Evolutionary conservation across 2,329 filamentous ascomycete species (phyloP), one percentile per base, ranked within the genome.

Genomic region (Alternaria sp.): DNA sequence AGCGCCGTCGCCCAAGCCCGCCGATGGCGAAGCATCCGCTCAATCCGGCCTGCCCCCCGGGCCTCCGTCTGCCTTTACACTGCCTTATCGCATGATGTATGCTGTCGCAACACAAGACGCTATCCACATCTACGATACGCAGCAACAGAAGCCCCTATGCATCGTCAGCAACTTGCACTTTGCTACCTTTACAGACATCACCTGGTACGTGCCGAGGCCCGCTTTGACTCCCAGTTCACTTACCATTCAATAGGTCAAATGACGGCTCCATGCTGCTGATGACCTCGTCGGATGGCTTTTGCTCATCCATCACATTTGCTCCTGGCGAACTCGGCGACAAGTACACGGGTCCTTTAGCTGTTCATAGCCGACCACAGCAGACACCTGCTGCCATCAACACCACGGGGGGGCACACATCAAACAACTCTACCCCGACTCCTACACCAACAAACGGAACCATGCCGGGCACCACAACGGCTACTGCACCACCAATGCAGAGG

Each of bases 281-380:
- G 83, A 96, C 93, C n/a, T 99, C 96, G 0, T 97, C 96, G 0
- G 96, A 99, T 79, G 96, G 96, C 0, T 99, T 98, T 83, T 99
- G 96, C 79, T 99, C 96, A 0, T 91, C 92, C 0, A 84, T 99
- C 6, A 91, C 93, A 0, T 99, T 99, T 76, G 81, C 88, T 1
- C 84, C 91, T 3, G 92, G 93, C 9, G 96, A 99, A 79, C 84
- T 99, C 1, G 96, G 96, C 12, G 90, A 95, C 68, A 82, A 89
- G 6, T 96, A 96, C 78, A 90, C 89, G 9, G 90, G 90, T 30
- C 89, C 93, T 15, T 54, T 77, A 55, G 78, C 89, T 12, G 64
- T 66, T 5, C 72, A 74, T 44, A 68, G 70, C 13, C 68, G 69
- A 59, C 71, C 72, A 54, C 72, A 76, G 43, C 25, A 74, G 13